Base-by-base conservation (phyloP, 352 stramenopile genomes). In the Phytophthora colocasiae region DNA sequence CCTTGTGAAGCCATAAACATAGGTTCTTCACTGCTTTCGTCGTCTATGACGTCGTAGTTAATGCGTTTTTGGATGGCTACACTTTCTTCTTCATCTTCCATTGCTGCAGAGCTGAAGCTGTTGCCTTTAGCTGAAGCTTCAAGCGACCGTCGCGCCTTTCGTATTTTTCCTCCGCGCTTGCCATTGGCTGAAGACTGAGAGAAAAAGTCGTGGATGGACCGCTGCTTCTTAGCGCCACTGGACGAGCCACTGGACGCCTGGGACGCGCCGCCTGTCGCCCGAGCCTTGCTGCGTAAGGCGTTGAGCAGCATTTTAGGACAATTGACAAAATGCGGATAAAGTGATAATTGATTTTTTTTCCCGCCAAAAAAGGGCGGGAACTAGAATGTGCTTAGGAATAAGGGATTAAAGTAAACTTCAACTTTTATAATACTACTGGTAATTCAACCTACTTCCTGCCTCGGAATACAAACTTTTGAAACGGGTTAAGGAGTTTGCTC, bases 161-260 rank as follows among this genome's bases (percentile, higher is more conserved):
- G 70, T 40, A 69, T 29, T n/a, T 72, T 85, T 40, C 60, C 53
- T 22, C 58, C 39, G 38, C 54, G 51, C 48, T 39, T 52, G 12
- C 54, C 70, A 50, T 56, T 76, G n/a, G 26, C 17, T 7, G 34
- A 31, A 4, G 61, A 53, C 71, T 90, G 80, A 3, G 78, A 77
- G 63, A 96, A 96, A 59, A 93, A 96, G 55, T 96, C 87, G 69
- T 92, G 84, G 60, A 96, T 91, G 10, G 85, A 93, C 27, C 87
- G 85, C 73, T 96, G 87, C 63, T 92, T 94, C 75, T 92, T 92
- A 58, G 67, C 54, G 19, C 55, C 53, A 4, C 48, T n/a, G 27
- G 64, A 62, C 9, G 60, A 38, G 12, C 46, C 54, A 24, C 41
- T 53, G 24, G 44, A 55, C 22, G 45, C 22, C 38, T 63, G 55